phyloP scores from a whole-genome alignment of 495 filamentous ascomycete species.

The Cercophora scortea region DNA sequence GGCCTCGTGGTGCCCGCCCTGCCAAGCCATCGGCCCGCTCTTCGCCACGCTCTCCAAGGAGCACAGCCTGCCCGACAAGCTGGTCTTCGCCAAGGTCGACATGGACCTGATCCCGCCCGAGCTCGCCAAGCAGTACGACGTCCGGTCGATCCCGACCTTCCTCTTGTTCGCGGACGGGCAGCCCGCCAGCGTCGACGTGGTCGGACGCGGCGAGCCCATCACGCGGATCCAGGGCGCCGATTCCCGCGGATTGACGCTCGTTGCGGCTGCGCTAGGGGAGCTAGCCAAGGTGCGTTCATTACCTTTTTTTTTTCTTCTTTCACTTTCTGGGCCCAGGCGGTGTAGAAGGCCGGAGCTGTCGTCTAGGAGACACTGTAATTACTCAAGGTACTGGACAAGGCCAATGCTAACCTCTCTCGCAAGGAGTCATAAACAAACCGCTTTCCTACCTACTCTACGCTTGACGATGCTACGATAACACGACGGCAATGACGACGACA shows the following conservation, averaged over 20 bases:
- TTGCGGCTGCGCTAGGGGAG: conserved; percentile 24
- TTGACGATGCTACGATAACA: too few species aligned
- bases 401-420: too few species aligned
- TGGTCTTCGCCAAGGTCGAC: conserved; percentile 55
- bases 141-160: conserved; percentile 71
- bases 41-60: conserved; percentile 43
- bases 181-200: conserved; percentile 3
- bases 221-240: conserved; percentile 28
- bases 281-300: conserved; percentile 17
- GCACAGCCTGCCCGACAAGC: conserved; percentile 29
- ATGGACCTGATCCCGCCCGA: conserved; percentile 42
- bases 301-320: too few species aligned
- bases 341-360: too few species aligned
- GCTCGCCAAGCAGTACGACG: conserved; percentile 34
- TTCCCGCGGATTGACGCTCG: conserved; percentile 17
- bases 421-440: too few species aligned
- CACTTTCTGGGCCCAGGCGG: too few species aligned
- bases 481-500: too few species aligned
- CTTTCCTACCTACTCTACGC: too few species aligned
- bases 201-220: conserved; percentile 4
- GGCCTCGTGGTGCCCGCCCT: conserved; percentile 61
- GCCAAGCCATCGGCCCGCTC: conserved; percentile 58
- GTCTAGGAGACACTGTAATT: too few species aligned
- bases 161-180: conserved; percentile 70
- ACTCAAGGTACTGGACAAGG: too few species aligned